Evolutionary conservation across 176 grass and related monocot species (phyloP).

Genomic region (Panicum miliaceum): DNA sequence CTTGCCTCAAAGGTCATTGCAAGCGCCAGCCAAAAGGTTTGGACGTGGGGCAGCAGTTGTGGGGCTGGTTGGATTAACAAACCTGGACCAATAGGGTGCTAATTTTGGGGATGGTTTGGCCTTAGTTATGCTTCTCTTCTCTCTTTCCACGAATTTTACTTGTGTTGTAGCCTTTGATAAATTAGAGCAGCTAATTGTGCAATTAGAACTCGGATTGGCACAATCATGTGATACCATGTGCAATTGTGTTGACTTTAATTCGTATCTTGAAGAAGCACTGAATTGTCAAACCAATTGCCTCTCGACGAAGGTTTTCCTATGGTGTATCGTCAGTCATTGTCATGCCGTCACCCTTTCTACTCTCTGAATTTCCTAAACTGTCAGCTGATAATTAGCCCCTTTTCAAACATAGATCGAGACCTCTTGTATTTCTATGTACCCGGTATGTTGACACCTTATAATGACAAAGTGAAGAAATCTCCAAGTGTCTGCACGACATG

Average conservation of each 20-base stretch:
- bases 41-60: too few species aligned
- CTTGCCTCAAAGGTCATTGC: constrained; percentile 15
- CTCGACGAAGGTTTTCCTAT: neutral
- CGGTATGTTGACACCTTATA: neutral
- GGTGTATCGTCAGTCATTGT: neutral
- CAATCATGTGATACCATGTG: neutral
- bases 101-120: constrained; percentile 2
- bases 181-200: neutral
- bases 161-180: neutral
- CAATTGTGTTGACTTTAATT: neutral
- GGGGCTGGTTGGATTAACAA: too few species aligned
- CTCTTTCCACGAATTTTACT: constrained; percentile 11
- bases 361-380: neutral
- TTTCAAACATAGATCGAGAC: constrained; percentile 28
- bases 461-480: neutral
- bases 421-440: neutral
- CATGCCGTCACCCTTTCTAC: neutral
- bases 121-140: neutral
- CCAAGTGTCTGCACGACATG: neutral
- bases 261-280: neutral
- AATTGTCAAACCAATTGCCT: constrained; percentile 16
- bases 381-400: constrained; percentile 12
- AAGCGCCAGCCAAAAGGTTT: too few species aligned
- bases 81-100: too few species aligned
- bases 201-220: constrained; percentile 5